These are phyloP conservation scores for Penicillium sp. DNA, from an alignment of 2,329 filamentous ascomycete species.

Conservation along the genomic window DNA sequence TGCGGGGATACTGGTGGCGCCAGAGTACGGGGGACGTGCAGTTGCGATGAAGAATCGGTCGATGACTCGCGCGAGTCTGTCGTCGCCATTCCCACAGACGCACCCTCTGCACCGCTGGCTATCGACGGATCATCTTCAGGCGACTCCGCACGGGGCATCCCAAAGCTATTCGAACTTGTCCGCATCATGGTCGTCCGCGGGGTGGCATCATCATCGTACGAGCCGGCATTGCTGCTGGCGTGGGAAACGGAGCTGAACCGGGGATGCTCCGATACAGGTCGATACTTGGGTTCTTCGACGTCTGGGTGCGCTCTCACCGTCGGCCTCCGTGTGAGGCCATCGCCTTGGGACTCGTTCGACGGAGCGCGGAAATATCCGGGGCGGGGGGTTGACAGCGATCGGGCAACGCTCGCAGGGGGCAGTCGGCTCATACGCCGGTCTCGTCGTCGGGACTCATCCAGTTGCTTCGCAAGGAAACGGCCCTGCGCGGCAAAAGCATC, in stretches of 20 bases:
- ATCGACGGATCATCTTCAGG: conserved; percentile 31
- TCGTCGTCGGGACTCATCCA: conserved; percentile 74
- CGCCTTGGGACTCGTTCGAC: conserved; percentile 52
- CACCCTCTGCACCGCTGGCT: conserved; percentile 15
- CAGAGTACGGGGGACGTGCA: conserved; percentile 45
- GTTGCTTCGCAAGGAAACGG: conserved; percentile 79
- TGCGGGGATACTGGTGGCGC: conserved; percentile 50
- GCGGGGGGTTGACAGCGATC: conserved; percentile 75
- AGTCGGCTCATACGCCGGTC: conserved; percentile 82
- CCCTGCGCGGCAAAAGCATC: conserved; percentile 95
- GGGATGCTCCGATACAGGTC: conserved; percentile 74
- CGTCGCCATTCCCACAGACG: conserved; percentile 22
- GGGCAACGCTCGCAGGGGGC: conserved; percentile 78
- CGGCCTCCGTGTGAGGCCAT: conserved; percentile 38
- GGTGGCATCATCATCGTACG: conserved; percentile 43
- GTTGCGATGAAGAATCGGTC: conserved; percentile 38
- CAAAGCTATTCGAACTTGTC: conserved; percentile 23
- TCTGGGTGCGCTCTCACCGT: conserved; percentile 41
- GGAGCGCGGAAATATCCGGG: conserved; percentile 82
- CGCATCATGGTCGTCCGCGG: conserved; percentile 26
- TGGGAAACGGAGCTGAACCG: conserved; percentile 65
- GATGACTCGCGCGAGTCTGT: conserved; percentile 35
- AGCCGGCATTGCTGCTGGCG: conserved; percentile 34
- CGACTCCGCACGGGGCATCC: conserved; percentile 33
- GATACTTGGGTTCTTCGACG: conserved; percentile 49